phyloP scores from a whole-genome alignment of 78 protist genomes.

The Dictyostelium purpureum region DNA sequence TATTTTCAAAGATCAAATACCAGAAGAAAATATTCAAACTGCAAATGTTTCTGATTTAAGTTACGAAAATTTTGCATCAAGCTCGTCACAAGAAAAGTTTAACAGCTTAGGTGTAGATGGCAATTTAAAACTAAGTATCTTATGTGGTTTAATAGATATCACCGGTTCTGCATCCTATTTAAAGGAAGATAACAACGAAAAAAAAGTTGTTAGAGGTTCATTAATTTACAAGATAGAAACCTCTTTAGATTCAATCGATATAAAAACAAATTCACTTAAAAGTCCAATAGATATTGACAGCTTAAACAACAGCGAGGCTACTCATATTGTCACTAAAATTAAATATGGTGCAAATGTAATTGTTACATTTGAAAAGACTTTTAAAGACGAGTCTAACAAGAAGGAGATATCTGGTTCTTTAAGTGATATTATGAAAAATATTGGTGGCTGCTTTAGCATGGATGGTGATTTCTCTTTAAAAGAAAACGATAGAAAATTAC shows the following conservation, averaged over 20 bases:
- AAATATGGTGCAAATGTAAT: background rate
- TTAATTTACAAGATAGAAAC: background rate
- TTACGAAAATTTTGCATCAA: too few relatives aligned
- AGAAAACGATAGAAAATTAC: background rate
- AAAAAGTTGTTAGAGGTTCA: background rate
- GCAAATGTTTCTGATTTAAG: too few relatives aligned
- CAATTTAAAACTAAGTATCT: background rate
- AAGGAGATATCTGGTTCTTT: background rate
- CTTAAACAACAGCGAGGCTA: background rate
- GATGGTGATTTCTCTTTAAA: too few relatives aligned
- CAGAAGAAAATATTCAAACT: too few relatives aligned
- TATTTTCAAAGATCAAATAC: too few relatives aligned
- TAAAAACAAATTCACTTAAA: background rate
- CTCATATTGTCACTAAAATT: background rate
- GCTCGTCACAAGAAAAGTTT: background rate
- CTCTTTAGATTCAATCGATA: background rate
- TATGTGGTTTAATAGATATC: background rate
- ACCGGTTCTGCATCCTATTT: background rate
- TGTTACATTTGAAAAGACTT: background rate
- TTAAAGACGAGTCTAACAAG: background rate
- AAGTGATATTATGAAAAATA: background rate
- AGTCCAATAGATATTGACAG: background rate
- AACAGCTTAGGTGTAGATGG: background rate
- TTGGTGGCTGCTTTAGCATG: background rate
- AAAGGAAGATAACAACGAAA: background rate